Evolutionary conservation across 1,284 basidiomycete genomes (phyloP).

Genomic region (Sporisorium scitamineum): DNA sequence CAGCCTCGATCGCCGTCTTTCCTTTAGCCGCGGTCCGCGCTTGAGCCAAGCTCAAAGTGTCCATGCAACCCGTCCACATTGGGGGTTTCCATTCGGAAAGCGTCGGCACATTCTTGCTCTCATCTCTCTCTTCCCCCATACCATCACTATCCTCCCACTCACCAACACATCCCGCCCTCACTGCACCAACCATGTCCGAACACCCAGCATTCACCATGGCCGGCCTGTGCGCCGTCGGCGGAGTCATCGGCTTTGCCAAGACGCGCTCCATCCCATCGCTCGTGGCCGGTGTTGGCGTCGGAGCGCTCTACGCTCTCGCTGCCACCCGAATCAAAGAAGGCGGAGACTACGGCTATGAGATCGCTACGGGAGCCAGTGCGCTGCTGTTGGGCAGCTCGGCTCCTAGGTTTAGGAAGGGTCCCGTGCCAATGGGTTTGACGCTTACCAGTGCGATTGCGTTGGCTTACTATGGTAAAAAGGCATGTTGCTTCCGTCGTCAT

Average conservation of each 20-base stretch:
- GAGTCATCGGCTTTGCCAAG: constrained; percentile 73
- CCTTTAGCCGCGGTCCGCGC: constrained; percentile 35
- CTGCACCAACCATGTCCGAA: constrained; percentile 75
- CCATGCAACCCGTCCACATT: too few relatives aligned
- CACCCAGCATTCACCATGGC: constrained; percentile 85
- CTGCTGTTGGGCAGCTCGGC: constrained; percentile 81
- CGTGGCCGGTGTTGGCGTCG: constrained; percentile 83
- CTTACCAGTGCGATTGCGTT: constrained; percentile 76
- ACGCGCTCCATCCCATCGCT: constrained; percentile 74
- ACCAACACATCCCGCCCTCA: background rate
- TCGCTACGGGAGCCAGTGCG: constrained; percentile 78
- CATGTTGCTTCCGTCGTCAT: constrained; percentile 11
- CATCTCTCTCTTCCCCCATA: background rate
- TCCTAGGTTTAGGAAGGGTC: constrained; percentile 80
- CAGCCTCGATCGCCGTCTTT: constrained; percentile 5
- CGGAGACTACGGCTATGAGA: constrained; percentile 78
- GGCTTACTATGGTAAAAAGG: constrained; percentile 78
- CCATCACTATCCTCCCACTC: background rate
- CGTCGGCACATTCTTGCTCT: background rate
- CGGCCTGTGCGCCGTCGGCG: constrained; percentile 78
- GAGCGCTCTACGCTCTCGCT: constrained; percentile 72
- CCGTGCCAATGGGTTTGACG: constrained; percentile 79
- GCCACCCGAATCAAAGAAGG: constrained; percentile 77
- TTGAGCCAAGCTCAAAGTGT: background rate
- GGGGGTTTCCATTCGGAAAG: too few relatives aligned